Base-by-base conservation (phyloP, 176 grass and related monocot species). In the Juncus effusus region DNA sequence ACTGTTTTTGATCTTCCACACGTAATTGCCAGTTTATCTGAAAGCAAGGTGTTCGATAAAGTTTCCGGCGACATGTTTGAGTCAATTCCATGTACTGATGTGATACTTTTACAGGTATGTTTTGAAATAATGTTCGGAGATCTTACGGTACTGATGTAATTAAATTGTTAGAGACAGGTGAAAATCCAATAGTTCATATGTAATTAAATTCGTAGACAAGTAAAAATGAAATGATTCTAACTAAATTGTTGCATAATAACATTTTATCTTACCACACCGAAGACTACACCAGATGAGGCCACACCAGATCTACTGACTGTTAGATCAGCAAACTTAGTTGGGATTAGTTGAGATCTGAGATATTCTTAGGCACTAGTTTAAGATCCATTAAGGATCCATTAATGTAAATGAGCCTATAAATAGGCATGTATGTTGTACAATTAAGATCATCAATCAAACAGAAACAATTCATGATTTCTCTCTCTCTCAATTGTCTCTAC, bases 1-100 rank as follows among this genome's bases (percentile, higher is more conserved):
- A 65, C 71, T 0, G 70, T 87, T 4, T 63, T 87, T 67, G 84
- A 79, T 3, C 79, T 87, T 12, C 76, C 84, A 4, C 51, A 59
- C 60, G 79, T 87, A 11, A 13, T 87, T 2, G 13, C 7, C 1
- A 50, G 40, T 36, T 47, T 74, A 57, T 67, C 3, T 0, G 1
- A 39, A 4, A 64, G 56, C 13, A 57, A 38, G 7, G 35, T 19
- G 0, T 38, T 87, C 14, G 65, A 87, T 51, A 63, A 63, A 36
- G 51, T 87, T 16, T 63, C 10, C 13, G 84, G 84, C 9, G 54
- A 82, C 13, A 87, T 87, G 84, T 76, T 83, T 61, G 36, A 54
- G 3, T 54, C 12, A 0, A 82, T 83, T 40, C 84, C 84, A 2
- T 36, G 38, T 3, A 61, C 64, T 37, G 63, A 79, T 76, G 75